Evolutionary conservation across 257 asterid species (phyloP).

Genomic region (Solanum sitiens): DNA sequence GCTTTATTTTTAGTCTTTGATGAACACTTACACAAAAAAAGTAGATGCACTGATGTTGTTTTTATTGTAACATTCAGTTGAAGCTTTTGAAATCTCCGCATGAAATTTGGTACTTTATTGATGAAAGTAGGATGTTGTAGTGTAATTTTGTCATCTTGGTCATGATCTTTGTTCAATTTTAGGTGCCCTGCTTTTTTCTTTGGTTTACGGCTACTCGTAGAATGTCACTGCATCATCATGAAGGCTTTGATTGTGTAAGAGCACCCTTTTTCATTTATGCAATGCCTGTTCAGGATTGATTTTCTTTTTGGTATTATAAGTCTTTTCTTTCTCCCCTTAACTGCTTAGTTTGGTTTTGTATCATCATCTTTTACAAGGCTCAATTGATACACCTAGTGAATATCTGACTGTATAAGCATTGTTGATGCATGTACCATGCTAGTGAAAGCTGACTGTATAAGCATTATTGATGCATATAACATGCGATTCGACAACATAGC

Average conservation of each 20-base stretch:
- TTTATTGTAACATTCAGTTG: background rate
- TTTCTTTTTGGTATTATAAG: background rate
- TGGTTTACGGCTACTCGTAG: constrained; percentile 64
- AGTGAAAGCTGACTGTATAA: background rate
- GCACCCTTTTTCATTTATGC: background rate
- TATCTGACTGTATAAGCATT: background rate
- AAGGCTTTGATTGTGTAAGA: constrained; percentile 94
- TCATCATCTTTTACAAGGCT: background rate
- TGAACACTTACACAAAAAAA: background rate
- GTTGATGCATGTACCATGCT: background rate
- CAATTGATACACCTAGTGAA: background rate
- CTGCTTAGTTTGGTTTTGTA: background rate
- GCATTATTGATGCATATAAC: background rate
- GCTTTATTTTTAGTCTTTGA: background rate
- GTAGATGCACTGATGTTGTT: background rate
- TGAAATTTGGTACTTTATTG: background rate
- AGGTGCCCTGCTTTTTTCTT: constrained; percentile 71
- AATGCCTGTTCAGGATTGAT: background rate
- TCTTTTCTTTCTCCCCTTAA: background rate
- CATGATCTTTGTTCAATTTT: constrained; percentile 14
- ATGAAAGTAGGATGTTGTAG: background rate
- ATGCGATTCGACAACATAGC: background rate
- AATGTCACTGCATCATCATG: constrained; percentile 80
- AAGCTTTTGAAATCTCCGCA: background rate
- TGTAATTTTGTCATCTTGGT: background rate